These are phyloP conservation scores for Stylosanthes scabra DNA, from an alignment of 331 rosid genomes.

Conservation along the genomic window DNA sequence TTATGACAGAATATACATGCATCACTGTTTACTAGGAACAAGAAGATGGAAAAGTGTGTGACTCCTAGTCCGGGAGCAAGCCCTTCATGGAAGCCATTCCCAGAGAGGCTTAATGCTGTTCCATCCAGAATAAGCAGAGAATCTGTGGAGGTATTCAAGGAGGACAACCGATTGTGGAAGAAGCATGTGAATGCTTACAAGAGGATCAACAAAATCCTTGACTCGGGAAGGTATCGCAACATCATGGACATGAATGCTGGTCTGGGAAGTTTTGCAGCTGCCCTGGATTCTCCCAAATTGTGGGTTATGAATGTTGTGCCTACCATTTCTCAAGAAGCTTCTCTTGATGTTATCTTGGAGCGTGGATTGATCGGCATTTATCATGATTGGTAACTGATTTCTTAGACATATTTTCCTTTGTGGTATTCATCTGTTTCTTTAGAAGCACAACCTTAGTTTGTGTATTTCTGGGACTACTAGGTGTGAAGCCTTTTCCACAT, in stretches of 20 bases:
- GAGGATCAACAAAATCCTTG: slow-evolving; percentile 65
- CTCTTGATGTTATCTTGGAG: slow-evolving; percentile 69
- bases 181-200: slow-evolving; percentile 84
- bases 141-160: slow-evolving; percentile 58
- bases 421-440: not conserved
- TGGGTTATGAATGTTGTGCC: slow-evolving; percentile 97
- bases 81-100: slow-evolving; percentile 66
- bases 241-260: slow-evolving; percentile 95
- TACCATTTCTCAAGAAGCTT: slow-evolving; percentile 72
- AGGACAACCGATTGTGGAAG: slow-evolving; percentile 69
- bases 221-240: slow-evolving; percentile 76
- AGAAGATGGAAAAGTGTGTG: slow-evolving; percentile 73
- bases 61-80: slow-evolving; percentile 55
- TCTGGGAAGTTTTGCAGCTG: slow-evolving; percentile 89
- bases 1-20: too few species aligned
- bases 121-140: slow-evolving; percentile 72
- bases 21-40: slow-evolving; percentile 58
- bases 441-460: not conserved
- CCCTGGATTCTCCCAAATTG: slow-evolving; percentile 70
- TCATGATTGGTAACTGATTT: slow-evolving; percentile 73
- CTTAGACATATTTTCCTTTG: slow-evolving; percentile 4
- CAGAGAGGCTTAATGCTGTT: slow-evolving; percentile 66
- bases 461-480: slow-evolving; percentile 39
- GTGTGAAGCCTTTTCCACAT: slow-evolving; percentile 91
- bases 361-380: slow-evolving; percentile 91